Base-by-base conservation (phyloP, 2,329 filamentous ascomycete genomes). In the Coccinonectria pachysandricola region DNA sequence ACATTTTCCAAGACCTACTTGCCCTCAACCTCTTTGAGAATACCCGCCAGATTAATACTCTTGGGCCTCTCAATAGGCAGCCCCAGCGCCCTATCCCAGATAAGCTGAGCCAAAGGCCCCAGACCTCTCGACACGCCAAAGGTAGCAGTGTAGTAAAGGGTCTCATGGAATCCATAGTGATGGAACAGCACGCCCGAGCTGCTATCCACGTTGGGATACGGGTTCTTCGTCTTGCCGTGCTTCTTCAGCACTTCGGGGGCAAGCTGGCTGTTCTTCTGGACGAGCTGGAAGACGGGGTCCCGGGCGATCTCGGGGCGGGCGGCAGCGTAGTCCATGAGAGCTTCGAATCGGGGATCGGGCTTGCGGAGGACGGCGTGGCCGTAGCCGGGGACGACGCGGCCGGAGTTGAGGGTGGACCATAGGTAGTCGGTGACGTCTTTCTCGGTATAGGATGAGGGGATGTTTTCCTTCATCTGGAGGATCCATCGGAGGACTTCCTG, bases 401-500 rank as follows among this genome's bases (percentile, higher is more conserved):
- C 88, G 8, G 84, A 91, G 57, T 93, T 92, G 43, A 96, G 77
- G 1, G 87, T 92, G 6, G 72, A 70, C 88, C 88, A 96, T 34
- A 96, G 76, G 60, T 95, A 95, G 47, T 82, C 73, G 42, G 77
- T 79, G 39, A 98, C 79, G 42, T 94, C 83, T 39, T 81, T 63
- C 39, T 91, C 80, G 4, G 71, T 76, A 64, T 88, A 88, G 28
- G 70, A 70, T 26, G 68, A 65, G 32, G 86, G 85, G 36, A 98
- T 88, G 42, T 74, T 63, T 23, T 87, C 76, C 64, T 94, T 82
- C 91, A 98, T 96, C 57, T 93, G 81, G 29, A 95, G 57, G 46
- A 95, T 92, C 83, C 87, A 98, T 50, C 91, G 82, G 36, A 98
- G 75, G 19, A 96, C 91, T 55, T 98, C 91, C 58, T 98, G 91